A percentile compares a stretch with the other conserved stretches of the same genome.
Conservation (phyloP, 805 yeast species). For the Kodamaea laetipori region DNA sequence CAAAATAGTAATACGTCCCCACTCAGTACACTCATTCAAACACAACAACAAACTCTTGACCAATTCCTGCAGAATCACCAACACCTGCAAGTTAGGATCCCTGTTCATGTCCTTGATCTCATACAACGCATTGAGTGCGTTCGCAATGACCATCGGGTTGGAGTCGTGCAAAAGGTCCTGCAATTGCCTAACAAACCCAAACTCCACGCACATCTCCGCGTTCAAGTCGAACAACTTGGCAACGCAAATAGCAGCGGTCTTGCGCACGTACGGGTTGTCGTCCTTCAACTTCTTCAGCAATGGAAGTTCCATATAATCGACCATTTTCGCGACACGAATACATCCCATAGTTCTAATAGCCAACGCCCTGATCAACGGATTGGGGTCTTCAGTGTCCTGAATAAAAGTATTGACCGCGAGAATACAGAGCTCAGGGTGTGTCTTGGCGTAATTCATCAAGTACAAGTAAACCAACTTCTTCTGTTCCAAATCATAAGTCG, state of each 20-base stretch:
- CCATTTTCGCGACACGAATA: conserved; percentile 91
- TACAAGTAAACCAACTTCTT: conserved; percentile 93
- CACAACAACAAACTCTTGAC: conserved; percentile 73
- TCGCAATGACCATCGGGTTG: conserved; percentile 97
- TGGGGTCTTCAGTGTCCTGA: conserved; percentile 91
- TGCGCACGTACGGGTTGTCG: conserved; percentile 95
- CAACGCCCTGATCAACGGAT: conserved; percentile 91
- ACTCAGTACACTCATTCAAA: conserved; percentile 95
- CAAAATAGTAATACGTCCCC: conserved; percentile 94
- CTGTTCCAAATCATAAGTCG: conserved; percentile 95
- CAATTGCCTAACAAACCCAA: conserved; percentile 76
- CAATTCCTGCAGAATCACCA: conserved; percentile 41
- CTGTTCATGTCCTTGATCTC: conserved; percentile 77
- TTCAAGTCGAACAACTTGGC: conserved; percentile 91
- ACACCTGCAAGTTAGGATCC: conserved; percentile 40
- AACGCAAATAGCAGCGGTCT: conserved; percentile 96
- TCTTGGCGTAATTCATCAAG: conserved; percentile 95
- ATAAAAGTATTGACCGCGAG: conserved; percentile 94
- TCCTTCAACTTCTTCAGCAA: conserved; percentile 80
- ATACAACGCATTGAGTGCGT: conserved; percentile 80
- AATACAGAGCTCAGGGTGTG: conserved; percentile 93
- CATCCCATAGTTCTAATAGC: conserved; percentile 99
- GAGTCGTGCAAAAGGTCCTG: conserved; percentile 73
- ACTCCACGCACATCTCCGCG: conserved; percentile 77
- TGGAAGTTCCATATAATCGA: conserved; percentile 92